Percentiles rank a stretch among this genome's conserved stretches.
phyloP scores from a whole-genome alignment of 179 eudicot genomes.

The Corrigiola litoralis region DNA sequence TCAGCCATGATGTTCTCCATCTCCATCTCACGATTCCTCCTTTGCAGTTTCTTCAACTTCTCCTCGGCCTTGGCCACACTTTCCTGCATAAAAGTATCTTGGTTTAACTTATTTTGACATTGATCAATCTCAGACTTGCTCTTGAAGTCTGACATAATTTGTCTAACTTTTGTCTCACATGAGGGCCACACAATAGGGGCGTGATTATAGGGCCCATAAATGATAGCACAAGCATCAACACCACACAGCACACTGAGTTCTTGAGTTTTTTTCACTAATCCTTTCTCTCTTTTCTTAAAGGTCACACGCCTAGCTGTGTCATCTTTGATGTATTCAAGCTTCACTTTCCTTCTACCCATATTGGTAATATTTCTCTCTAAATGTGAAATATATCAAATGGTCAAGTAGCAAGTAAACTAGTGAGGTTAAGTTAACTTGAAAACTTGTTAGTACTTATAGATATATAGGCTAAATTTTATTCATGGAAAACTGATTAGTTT shows the following conservation, averaged over 20 bases:
- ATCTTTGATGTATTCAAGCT: conserved; percentile 8
- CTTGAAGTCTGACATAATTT: background rate
- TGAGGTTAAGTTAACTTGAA: no score
- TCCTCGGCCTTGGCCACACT: conserved; percentile 10
- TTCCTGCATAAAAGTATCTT: background rate
- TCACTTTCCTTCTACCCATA: conserved; percentile 25
- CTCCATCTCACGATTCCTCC: conserved; percentile 10
- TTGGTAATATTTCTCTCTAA: background rate
- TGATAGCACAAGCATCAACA: conserved; percentile 3
- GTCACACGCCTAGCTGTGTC: conserved; percentile 15
- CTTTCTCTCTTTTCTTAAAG: conserved; percentile 5
- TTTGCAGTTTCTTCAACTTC: background rate
- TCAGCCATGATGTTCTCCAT: conserved; percentile 5
- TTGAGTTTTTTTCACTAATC: conserved; percentile 15
- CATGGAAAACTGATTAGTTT: no score
- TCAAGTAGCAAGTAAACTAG: background rate
- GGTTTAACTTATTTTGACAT: conserved; percentile 6
- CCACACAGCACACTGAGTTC: conserved; percentile 23
- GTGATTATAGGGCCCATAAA: background rate
- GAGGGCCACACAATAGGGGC: conserved; percentile 15
- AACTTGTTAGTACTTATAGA: no score
- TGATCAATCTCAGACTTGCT: background rate
- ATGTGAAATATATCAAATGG: background rate
- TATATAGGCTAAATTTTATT: no score
- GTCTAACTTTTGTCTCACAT: background rate